A percentile compares a stretch with the other conserved stretches of the same genome.
Conservation (phyloP, 2,329 filamentous ascomycete genomes). For the Thielaviopsis musarum region DNA sequence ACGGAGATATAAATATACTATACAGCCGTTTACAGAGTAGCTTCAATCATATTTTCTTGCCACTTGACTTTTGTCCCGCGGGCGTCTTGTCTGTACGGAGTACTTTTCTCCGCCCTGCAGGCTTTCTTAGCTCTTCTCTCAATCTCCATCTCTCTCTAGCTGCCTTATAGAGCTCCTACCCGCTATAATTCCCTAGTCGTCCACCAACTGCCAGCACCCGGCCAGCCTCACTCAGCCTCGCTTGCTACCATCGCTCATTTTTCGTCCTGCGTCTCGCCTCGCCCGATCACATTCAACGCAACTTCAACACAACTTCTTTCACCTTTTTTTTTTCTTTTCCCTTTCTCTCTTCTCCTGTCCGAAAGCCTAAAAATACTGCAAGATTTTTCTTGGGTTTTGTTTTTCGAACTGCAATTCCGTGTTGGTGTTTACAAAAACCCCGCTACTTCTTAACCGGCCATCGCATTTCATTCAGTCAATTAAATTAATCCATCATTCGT, state of each 20-base stretch:
- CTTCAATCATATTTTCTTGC: no score
- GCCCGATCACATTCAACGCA: not conserved
- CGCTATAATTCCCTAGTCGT: not conserved
- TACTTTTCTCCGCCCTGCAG: no score
- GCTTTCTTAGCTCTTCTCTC: no score
- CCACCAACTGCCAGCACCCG: not conserved
- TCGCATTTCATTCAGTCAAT: not conserved
- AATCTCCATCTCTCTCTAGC: no score
- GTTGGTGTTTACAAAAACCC: not conserved
- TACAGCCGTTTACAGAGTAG: no score
- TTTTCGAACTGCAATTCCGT: not conserved
- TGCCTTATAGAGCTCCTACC: no score
- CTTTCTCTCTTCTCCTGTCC: not conserved
- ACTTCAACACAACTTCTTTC: not conserved
- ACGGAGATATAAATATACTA: no score
- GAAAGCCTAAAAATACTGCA: no score
- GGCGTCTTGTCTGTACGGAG: not conserved
- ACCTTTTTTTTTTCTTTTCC: not conserved
- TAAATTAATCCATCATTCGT: not conserved
- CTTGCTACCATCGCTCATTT: not conserved
- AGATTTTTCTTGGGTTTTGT: not conserved
- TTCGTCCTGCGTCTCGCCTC: not conserved
- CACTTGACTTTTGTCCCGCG: no score
- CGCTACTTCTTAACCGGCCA: not conserved
- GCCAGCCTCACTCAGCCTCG: not conserved